Evolutionary conservation across 2,329 filamentous ascomycete genomes (phyloP), one percentile per base, ranked within the genome.

Genomic region (Pseudogymnoascus sp.): DNA sequence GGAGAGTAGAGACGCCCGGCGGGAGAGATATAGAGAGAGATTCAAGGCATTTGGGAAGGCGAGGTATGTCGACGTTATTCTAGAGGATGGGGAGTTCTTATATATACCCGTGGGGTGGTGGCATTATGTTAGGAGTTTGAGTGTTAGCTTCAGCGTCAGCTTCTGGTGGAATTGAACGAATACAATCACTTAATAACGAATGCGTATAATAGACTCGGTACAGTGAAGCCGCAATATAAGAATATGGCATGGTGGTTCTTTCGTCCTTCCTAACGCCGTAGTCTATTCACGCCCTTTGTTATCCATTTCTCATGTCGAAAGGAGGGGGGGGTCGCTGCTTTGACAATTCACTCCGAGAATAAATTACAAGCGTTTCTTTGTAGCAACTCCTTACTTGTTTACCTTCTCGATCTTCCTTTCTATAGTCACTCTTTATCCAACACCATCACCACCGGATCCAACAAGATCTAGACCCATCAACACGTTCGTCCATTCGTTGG

Each of bases 101-200:
- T 94, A 96, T 72, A 90, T 99, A 60, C 94, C 94, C 0, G 81
- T 90, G 4, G 94, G 93, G 0, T 99, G 94, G 93, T 99, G 94
- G 94, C 94, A 99, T 78, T 97, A 97, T 74, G 90, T 97, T 3
- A 81, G 89, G 64, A 91, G 91, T 59, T 72, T 97, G 69, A 91
- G 85, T 62, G 84, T 90, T 18, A 96, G 93, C 71, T 92, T 96
- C 70, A 97, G 92, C 67, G 92, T 97, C 10, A 97, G 92, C 71
- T 97, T 97, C 71, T 99, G 94, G 94, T 99, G 90, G 89, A 88
- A 89, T 52, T 64, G 39, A 60, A 25, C 27, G 27, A 52, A 18
- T 52, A 18, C 27, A 31, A 52, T 31, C n/a, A 15, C 13, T 12
- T 31, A 52, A 3, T 21, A 21, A 21, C 21, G 21, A 21, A 21